A percentile compares a stretch with the other conserved stretches of the same genome.
These are phyloP conservation scores for Pichia sp. DNA, from an alignment of 1,139 yeast species.

Conservation along the genomic window DNA sequence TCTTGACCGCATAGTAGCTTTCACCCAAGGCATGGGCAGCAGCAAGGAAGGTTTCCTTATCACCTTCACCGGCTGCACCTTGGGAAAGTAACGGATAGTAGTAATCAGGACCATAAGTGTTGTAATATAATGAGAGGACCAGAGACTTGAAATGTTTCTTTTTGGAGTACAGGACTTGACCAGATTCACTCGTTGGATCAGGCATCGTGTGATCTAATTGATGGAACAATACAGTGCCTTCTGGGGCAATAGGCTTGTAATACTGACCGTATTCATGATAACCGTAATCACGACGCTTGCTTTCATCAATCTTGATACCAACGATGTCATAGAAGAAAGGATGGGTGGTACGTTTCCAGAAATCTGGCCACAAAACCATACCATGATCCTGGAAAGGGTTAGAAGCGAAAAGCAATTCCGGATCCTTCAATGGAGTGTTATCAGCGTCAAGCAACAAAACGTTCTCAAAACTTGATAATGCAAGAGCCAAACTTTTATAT, in stretches of 20 bases:
- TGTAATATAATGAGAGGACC: slow-evolving; percentile 69
- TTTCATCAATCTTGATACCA: slow-evolving; percentile 36
- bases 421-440: slow-evolving; percentile 54
- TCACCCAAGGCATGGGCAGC: slow-evolving; percentile 63
- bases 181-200: slow-evolving; percentile 78
- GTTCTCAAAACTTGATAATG: slow-evolving; percentile 73
- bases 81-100: slow-evolving; percentile 83
- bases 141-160: slow-evolving; percentile 59
- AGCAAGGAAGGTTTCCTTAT: slow-evolving; percentile 82
- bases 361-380: slow-evolving; percentile 47
- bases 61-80: slow-evolving; percentile 87
- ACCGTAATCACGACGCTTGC: slow-evolving; percentile 31
- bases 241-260: slow-evolving; percentile 39
- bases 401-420: slow-evolving; percentile 46
- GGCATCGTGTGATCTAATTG: slow-evolving; percentile 71
- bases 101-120: slow-evolving; percentile 71
- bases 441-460: slow-evolving; percentile 77
- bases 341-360: slow-evolving; percentile 49
- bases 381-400: slow-evolving; percentile 36
- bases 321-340: slow-evolving; percentile 60
- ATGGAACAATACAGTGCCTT: slow-evolving; percentile 53
- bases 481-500: slow-evolving; percentile 69
- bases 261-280: slow-evolving; percentile 33
- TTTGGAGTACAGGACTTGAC: slow-evolving; percentile 71
- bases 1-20: slow-evolving; percentile 65